Evolutionary conservation across 2,329 filamentous ascomycete species (phyloP).

Genomic region (Cercospora nicotianae): DNA sequence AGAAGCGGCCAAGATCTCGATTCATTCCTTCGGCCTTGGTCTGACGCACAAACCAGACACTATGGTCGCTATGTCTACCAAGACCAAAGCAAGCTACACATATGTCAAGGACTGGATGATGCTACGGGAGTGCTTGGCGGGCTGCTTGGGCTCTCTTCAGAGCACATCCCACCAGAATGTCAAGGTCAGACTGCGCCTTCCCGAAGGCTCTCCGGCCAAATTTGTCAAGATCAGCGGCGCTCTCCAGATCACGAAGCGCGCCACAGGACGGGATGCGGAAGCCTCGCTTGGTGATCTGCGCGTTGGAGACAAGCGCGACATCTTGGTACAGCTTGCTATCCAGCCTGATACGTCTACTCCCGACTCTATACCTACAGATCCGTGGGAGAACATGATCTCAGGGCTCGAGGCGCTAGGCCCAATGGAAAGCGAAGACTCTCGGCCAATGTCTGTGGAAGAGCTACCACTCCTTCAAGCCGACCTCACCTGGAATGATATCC

Average conservation of each 20-base stretch:
- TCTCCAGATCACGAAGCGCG: constrained; percentile 92
- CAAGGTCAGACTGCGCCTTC: constrained; percentile 88
- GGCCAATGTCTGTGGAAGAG: constrained; percentile 84
- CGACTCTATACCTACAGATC: constrained; percentile 85
- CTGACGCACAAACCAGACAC: constrained; percentile 98
- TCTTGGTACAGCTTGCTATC: constrained; percentile 91
- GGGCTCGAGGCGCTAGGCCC: constrained; percentile 88
- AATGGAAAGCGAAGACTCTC: constrained; percentile 80
- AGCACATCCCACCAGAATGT: constrained; percentile 97
- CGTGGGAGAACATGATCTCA: constrained; percentile 96
- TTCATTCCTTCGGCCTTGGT: constrained; percentile 93
- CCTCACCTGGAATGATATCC: constrained; percentile 87
- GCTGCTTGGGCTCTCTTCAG: constrained; percentile 87
- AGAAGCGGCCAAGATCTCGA: constrained; percentile 95
- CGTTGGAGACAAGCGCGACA: constrained; percentile 93
- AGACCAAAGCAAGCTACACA: constrained; percentile 94
- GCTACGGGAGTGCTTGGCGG: constrained; percentile 92
- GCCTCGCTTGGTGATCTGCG: constrained; percentile 86
- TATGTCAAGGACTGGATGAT: constrained; percentile 99
- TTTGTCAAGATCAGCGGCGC: constrained; percentile 99
- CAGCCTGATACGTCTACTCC: constrained; percentile 78
- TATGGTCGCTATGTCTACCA: constrained; percentile 94
- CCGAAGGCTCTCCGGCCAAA: constrained; percentile 94
- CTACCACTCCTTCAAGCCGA: constrained; percentile 94
- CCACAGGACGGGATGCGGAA: constrained; percentile 90